Evolutionary conservation across 2,329 filamentous ascomycete genomes (phyloP), one percentile per base, ranked within the genome.

Genomic region (Cercospora janseana): DNA sequence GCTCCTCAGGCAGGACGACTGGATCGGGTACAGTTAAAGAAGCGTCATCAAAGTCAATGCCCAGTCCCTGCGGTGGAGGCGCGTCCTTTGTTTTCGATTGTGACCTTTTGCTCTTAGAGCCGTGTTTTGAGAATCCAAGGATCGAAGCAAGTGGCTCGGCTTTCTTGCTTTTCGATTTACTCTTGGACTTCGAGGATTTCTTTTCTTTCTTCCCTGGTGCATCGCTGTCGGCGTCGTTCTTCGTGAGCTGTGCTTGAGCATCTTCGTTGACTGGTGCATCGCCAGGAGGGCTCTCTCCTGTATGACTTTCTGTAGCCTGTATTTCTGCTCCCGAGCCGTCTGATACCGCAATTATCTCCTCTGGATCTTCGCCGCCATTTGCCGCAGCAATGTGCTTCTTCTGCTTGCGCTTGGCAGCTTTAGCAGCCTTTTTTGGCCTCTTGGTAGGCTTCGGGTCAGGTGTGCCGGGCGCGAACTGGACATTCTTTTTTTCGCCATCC

Each of bases 391-490:
- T 40, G 23, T 58, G 57, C 50, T 59, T 63, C 28, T 60, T 62
- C 41, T 58, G 62, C 46, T 35, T 49, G 20, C 46, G 51, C 50
- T 64, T 65, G 9, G 51, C 35, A 2, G 54, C 48, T 28, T 56
- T 60, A 2, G 45, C 37, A 31, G 31, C 47, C 44, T 63, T 63
- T 51, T 65, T 64, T 46, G 60, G 62, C 2, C 61, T 50, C 8
- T 49, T 34, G 3, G 60, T 63, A 4, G 56, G 47, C 23, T 58
- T 60, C 1, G 58, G 60, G 13, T 65, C 61, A 3, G 60, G 57
- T 5, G 61, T 65, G 6, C 57, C 61, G 20, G 61, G 59, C 12
- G 63, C 60, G 26, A 63, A 64, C 47, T 54, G 56, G 1, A 64
- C 63, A 21, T 57, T 59, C 37, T 62, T 64, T 28, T 61, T 58